Base-by-base conservation (phyloP, 768 basidiomycete genomes). In the Gyrodon lividus region DNA sequence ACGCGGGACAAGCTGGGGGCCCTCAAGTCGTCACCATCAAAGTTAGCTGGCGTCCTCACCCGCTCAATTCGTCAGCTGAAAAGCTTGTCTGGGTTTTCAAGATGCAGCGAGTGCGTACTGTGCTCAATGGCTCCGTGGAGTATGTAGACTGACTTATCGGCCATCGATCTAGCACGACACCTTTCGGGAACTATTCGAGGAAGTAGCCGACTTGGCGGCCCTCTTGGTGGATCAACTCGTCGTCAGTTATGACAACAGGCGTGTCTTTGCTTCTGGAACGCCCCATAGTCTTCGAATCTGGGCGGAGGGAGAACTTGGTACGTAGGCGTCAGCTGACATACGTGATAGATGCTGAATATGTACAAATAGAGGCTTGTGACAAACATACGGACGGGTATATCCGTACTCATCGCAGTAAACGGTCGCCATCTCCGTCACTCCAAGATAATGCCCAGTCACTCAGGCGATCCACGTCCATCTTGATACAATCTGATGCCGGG, bases 31-130 rank as follows among this genome's bases (percentile, higher is more conserved):
- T 89, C 16, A 68, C 67, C 17, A 67, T 90, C 38, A 75, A 68
- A 34, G 82, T 90, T 12, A 75, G 70, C 43, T 90, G 87, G 87
- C 72, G 72, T 30, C 79, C 79, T 5, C 88, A 90, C 69, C 88
- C 89, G 5, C 64, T 73, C 33, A 71, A 83, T 47, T 44, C 66
- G 24, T 59, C 62, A 9, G 77, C 72, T 3, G 64, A 70, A 54
- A 62, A 72, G 22, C 59, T 73, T 22, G 58, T 65, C 5, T 83
- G 79, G 77, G 65, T 65, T 2, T 86, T 85, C 62, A 76, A 72
- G 57, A 77, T 87, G 58, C 79, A 77, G 56, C 75, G 81, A 63
- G 89, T 86, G 54, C 23, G 76, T 61, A 24, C n/a, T 22, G 34
- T 56, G 31, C 35, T 41, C 48, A 48, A 19, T 5, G 10, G 19